These are phyloP conservation scores for Musa itinerans DNA, from an alignment of 176 grass and related monocot genomes.

Conservation along the genomic window DNA sequence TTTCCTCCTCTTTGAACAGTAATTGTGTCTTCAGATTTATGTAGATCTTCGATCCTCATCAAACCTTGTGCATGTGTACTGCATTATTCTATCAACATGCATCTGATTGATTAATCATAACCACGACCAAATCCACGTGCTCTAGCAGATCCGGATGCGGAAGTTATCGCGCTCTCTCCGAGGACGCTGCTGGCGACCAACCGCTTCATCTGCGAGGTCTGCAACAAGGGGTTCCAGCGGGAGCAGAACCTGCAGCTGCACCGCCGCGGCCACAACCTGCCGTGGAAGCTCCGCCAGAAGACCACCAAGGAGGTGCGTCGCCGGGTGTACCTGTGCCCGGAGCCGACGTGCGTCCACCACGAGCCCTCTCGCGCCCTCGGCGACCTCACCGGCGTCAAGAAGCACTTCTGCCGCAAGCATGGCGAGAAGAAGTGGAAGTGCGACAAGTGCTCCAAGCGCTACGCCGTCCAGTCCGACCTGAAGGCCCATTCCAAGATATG, in stretches of 20 bases:
- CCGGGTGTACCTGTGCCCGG: slow-evolving; percentile 91
- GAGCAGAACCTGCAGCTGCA: slow-evolving; percentile 98
- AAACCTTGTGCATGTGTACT: no score
- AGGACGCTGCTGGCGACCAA: slow-evolving; percentile 89
- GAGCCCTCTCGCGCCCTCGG: slow-evolving; percentile 83
- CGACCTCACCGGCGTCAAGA: slow-evolving; percentile 98
- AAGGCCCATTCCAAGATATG: slow-evolving; percentile 99
- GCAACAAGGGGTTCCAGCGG: slow-evolving; percentile 91
- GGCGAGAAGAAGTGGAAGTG: slow-evolving; percentile 99
- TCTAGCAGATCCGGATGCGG: slow-evolving; percentile 66
- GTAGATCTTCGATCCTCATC: no score
- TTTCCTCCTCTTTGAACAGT: no score
- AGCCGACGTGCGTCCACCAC: slow-evolving; percentile 88
- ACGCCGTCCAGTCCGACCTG: slow-evolving; percentile 95
- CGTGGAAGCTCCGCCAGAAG: slow-evolving; percentile 96
- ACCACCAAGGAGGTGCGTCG: slow-evolving; percentile 53
- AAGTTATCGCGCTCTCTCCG: slow-evolving; percentile 93
- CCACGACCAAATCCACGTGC: not conserved
- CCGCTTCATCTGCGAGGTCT: slow-evolving; percentile 94
- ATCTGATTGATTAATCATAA: no score
- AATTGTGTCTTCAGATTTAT: no score
- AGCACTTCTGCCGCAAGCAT: slow-evolving; percentile 99
- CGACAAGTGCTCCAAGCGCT: slow-evolving; percentile 95
- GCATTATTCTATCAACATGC: no score
- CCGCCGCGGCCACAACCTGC: slow-evolving; percentile 86